phyloP scores from a whole-genome alignment of 2,329 filamentous ascomycete genomes.

The Fusarium sp. region DNA sequence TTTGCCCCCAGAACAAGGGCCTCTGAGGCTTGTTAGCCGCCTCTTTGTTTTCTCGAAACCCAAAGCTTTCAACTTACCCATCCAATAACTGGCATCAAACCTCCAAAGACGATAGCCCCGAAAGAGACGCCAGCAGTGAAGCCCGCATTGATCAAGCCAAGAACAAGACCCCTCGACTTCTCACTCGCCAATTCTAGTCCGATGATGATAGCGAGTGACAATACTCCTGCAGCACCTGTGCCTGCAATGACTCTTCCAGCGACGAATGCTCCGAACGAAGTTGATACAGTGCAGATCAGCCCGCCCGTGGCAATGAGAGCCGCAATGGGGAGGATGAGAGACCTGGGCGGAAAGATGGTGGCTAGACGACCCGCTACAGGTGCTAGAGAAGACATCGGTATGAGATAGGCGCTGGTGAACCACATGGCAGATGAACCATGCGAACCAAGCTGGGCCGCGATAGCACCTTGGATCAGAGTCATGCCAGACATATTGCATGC shows the following conservation, averaged over 20 bases:
- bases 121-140: slow-evolving; percentile 79
- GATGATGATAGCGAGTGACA: slow-evolving; percentile 80
- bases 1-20: slow-evolving; percentile 79
- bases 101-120: slow-evolving; percentile 78
- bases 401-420: slow-evolving; percentile 84
- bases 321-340: slow-evolving; percentile 73
- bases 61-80: slow-evolving; percentile 69
- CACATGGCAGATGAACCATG: slow-evolving; percentile 80
- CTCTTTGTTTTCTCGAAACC: background rate
- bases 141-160: slow-evolving; percentile 79
- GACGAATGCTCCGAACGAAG: slow-evolving; percentile 72
- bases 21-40: slow-evolving; percentile 60
- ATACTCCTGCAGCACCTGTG: slow-evolving; percentile 76
- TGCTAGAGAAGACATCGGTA: slow-evolving; percentile 70
- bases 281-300: slow-evolving; percentile 72
- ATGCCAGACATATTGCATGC: slow-evolving; percentile 82
- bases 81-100: slow-evolving; percentile 71
- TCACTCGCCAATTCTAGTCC: slow-evolving; percentile 79
- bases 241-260: slow-evolving; percentile 76
- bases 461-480: slow-evolving; percentile 82
- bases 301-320: slow-evolving; percentile 70
- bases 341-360: slow-evolving; percentile 77
- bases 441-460: slow-evolving; percentile 80
- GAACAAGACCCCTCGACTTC: slow-evolving; percentile 76
- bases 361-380: slow-evolving; percentile 79